Conservation (phyloP, 1,139 yeast genomes). For the Eremothecium gossypii region DNA sequence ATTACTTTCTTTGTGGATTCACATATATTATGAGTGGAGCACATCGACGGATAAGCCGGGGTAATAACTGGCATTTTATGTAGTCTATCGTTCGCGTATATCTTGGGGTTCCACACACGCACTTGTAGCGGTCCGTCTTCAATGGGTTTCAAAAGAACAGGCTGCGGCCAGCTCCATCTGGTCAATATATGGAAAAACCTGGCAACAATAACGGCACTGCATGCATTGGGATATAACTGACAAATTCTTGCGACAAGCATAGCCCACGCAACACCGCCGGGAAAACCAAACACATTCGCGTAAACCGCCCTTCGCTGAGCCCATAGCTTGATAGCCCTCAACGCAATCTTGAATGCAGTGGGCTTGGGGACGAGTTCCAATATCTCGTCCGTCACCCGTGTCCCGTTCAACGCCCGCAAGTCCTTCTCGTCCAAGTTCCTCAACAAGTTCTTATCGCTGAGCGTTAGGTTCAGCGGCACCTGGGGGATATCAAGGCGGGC, state of each 20-base stretch:
- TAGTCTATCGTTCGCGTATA: conserved; percentile 77
- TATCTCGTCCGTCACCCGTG: conserved; percentile 94
- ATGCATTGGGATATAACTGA: conserved; percentile 93
- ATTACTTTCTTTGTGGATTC: conserved; percentile 79
- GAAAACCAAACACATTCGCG: conserved; percentile 92
- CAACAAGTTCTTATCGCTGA: conserved; percentile 76
- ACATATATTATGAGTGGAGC: conserved; percentile 95
- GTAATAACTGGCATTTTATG: conserved; percentile 99
- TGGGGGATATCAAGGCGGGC: conserved; percentile 77
- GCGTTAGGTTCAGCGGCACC: conserved; percentile 62
- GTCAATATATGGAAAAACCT: conserved; percentile 80
- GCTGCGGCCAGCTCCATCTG: conserved; percentile 98
- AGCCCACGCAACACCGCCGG: conserved; percentile 99
- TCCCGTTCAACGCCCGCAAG: conserved; percentile 82
- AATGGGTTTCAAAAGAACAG: conserved; percentile 80
- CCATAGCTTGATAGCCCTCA: conserved; percentile 91
- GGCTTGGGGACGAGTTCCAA: conserved; percentile 84
- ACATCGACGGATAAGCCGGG: conserved; percentile 98
- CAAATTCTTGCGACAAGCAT: conserved; percentile 96
- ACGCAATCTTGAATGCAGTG: conserved; percentile 83
- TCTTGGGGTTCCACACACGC: conserved; percentile 91
- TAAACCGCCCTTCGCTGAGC: conserved; percentile 91
- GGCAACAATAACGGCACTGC: conserved; percentile 79
- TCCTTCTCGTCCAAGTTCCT: conserved; percentile 87
- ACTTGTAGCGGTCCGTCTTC: conserved; percentile 97